Conservation (phyloP, 257 asterid species). For the Solanum etuberosum region DNA sequence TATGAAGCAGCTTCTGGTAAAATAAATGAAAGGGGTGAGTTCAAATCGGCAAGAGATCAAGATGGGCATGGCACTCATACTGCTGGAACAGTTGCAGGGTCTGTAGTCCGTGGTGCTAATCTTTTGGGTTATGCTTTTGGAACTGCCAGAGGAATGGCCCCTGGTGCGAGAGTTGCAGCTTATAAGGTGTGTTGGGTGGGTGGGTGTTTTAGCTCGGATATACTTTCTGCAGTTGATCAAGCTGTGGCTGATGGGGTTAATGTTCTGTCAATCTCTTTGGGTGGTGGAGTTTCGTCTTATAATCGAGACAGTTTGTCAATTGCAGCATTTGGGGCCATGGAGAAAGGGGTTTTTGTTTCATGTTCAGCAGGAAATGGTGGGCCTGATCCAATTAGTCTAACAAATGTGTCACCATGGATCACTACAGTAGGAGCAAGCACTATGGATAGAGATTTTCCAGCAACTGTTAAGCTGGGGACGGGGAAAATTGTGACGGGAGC, state of each 20-base stretch:
- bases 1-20: constrained; percentile 77
- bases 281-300: constrained; percentile 83
- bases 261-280: constrained; percentile 72
- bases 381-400: constrained; percentile 80
- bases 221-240: constrained; percentile 77
- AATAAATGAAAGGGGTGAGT: constrained; percentile 58
- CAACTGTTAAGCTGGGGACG: constrained; percentile 56
- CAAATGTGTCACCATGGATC: constrained; percentile 94
- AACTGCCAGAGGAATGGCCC: constrained; percentile 82
- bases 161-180: constrained; percentile 75
- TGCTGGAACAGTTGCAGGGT: constrained; percentile 69
- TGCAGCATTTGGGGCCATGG: constrained; percentile 90
- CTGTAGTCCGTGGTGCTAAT: constrained; percentile 56
- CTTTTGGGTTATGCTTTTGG: constrained; percentile 84
- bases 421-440: constrained; percentile 89
- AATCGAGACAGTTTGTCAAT: constrained; percentile 59
- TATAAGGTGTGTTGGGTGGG: constrained; percentile 94
- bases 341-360: constrained; percentile 71
- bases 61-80: constrained; percentile 98
- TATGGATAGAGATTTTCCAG: constrained; percentile 86
- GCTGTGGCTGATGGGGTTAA: constrained; percentile 89
- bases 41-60: constrained; percentile 70
- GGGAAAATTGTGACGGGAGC: constrained; percentile 45
- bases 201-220: constrained; percentile 89
- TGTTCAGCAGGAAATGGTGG: constrained; percentile 96